phyloP scores from a whole-genome alignment of 768 basidiomycete genomes.

The Tremella yokohamensis region DNA sequence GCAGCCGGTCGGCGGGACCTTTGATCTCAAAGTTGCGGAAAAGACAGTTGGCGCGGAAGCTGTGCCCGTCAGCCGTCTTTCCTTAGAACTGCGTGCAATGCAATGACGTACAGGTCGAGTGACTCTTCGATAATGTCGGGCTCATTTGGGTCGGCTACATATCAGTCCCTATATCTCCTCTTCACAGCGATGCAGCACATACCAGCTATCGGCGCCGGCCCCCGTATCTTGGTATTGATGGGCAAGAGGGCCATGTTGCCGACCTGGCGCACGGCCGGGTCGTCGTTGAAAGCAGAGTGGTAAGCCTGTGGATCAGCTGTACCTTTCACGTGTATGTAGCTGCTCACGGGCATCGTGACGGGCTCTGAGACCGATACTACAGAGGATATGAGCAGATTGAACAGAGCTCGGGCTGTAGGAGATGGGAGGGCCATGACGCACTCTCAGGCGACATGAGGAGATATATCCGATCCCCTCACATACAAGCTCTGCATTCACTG shows the following conservation, averaged over 20 bases:
- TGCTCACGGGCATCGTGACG: slow-evolving; percentile 26
- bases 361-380: background rate
- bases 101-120: slow-evolving; percentile 62
- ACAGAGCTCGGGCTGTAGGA: too few species aligned
- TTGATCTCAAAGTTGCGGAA: slow-evolving; percentile 99
- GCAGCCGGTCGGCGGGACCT: slow-evolving; percentile 84
- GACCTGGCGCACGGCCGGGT: slow-evolving; percentile 71
- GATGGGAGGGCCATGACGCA: background rate
- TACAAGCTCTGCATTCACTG: background rate
- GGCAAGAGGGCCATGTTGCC: slow-evolving; percentile 89
- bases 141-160: slow-evolving; percentile 68
- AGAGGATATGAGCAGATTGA: background rate
- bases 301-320: slow-evolving; percentile 65
- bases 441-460: background rate
- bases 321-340: background rate
- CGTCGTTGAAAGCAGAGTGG: slow-evolving; percentile 81
- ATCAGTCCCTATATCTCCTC: slow-evolving; percentile 5
- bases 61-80: slow-evolving; percentile 7
- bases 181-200: slow-evolving; percentile 8
- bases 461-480: background rate
- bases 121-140: slow-evolving; percentile 94
- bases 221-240: slow-evolving; percentile 84
- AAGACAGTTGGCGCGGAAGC: slow-evolving; percentile 94
- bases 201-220: slow-evolving; percentile 71
- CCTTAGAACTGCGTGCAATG: background rate